Conservation (phyloP, 805 yeast species). For the Dipodascus geniculatus region DNA sequence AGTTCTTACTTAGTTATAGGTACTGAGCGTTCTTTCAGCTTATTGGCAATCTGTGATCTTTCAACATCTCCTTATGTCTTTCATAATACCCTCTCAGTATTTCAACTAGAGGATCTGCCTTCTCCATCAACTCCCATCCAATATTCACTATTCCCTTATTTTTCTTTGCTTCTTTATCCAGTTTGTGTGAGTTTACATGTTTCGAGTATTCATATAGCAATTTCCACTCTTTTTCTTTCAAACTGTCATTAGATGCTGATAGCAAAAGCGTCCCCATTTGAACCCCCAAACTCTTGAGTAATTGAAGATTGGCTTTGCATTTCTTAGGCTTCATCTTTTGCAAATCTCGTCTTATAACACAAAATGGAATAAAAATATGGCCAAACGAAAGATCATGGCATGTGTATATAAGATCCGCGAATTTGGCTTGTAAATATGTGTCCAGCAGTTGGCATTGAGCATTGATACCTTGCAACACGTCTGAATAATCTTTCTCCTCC, state of each 20-base stretch:
- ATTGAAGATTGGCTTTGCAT: not conserved
- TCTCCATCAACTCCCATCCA: not conserved
- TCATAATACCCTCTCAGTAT: not conserved
- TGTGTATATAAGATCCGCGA: not conserved
- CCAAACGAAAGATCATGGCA: not conserved
- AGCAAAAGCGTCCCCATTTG: not conserved
- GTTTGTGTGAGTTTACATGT: not conserved
- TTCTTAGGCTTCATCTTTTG: not conserved
- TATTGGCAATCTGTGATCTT: not conserved
- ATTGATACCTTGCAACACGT: not conserved
- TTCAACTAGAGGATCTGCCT: not conserved
- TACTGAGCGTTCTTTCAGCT: too few species aligned
- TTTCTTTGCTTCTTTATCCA: not conserved
- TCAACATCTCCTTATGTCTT: not conserved
- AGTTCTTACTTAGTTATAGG: too few species aligned
- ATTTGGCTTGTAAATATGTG: not conserved
- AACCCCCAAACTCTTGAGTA: not conserved
- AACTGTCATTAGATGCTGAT: not conserved
- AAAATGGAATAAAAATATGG: not conserved
- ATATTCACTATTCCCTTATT: not conserved
- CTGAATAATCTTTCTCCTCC: too few species aligned
- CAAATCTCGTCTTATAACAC: not conserved
- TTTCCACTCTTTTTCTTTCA: not conserved
- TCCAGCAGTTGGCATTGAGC: not conserved
- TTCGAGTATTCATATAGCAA: not conserved